Conservation (phyloP, 2,329 filamentous ascomycete species). For the Neurospora sp. region DNA sequence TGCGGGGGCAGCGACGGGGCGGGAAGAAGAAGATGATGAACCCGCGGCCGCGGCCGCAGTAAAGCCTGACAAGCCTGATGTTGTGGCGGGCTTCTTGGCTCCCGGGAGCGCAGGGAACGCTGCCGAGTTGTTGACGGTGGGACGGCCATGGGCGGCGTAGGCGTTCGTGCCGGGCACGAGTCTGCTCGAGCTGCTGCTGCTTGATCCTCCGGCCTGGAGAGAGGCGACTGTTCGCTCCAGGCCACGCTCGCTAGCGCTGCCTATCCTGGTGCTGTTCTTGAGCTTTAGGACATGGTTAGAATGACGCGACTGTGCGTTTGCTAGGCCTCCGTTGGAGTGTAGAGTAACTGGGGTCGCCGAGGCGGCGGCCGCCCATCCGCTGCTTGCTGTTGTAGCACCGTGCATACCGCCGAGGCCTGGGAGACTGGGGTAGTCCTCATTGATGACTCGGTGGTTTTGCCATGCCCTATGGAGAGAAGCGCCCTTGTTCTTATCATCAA, state of each 20-base stretch:
- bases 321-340: constrained; percentile 21
- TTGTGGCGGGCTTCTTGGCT: constrained; percentile 1
- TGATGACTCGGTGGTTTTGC: constrained; percentile 93
- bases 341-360: constrained; percentile 51
- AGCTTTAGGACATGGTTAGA: constrained; percentile 47
- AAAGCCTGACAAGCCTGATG: constrained; percentile 15
- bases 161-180: not conserved
- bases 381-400: constrained; percentile 45
- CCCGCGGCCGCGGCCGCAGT: not conserved
- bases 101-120: constrained; percentile 36
- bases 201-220: constrained; percentile 11
- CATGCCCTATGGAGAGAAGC: constrained; percentile 70
- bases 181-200: constrained; percentile 16
- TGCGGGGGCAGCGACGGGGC: not conserved
- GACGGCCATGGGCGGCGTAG: constrained; percentile 11
- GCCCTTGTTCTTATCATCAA: constrained; percentile 69
- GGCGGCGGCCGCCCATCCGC: constrained; percentile 51
- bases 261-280: constrained; percentile 46
- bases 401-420: constrained; percentile 64
- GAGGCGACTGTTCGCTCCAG: constrained; percentile 1
- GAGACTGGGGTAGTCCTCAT: constrained; percentile 87
- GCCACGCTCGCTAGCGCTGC: constrained; percentile 19
- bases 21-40: not conserved
- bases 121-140: constrained; percentile 19
- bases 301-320: constrained; percentile 35